Conservation (phyloP, 768 basidiomycete genomes). For the Tulasnella sp. region DNA sequence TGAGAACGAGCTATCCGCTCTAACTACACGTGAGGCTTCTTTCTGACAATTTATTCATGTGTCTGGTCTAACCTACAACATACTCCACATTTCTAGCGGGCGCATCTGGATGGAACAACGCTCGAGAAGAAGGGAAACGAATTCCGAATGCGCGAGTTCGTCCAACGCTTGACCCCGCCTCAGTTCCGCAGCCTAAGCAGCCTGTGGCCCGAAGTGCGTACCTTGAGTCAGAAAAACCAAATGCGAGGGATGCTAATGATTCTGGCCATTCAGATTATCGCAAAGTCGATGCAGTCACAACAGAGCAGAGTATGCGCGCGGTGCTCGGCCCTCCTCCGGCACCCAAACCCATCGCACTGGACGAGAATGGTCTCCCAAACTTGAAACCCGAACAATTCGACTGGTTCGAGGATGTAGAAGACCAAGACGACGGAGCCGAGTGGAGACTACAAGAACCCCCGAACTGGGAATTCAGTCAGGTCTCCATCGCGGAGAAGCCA, state of each 20-base stretch:
- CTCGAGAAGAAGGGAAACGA: not conserved
- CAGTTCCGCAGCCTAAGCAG: not conserved
- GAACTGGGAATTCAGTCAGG: not conserved
- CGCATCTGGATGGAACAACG: not conserved
- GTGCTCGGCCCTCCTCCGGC: not conserved
- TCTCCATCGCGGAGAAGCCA: not conserved
- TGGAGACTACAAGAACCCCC: not conserved
- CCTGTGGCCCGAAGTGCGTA: not conserved
- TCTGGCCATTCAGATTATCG: not conserved
- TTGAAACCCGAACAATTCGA: not conserved
- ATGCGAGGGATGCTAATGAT: not conserved
- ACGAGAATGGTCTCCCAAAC: not conserved
- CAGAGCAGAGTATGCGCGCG: not conserved
- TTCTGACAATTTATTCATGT: not conserved
- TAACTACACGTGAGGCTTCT: not conserved
- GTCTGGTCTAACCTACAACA: not conserved
- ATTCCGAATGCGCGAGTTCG: not conserved
- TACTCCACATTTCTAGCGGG: not conserved
- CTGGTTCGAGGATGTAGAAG: conserved; percentile 4
- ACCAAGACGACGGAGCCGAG: not conserved
- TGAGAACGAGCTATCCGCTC: not conserved
- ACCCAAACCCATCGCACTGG: not conserved
- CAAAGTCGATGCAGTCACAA: not conserved
- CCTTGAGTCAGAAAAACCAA: not conserved
- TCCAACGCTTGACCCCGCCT: not conserved